A percentile compares a stretch with the other conserved stretches of the same genome.
These are phyloP conservation scores for Daedaleopsis sinensis DNA, from an alignment of 768 basidiomycete genomes.

Conservation along the genomic window DNA sequence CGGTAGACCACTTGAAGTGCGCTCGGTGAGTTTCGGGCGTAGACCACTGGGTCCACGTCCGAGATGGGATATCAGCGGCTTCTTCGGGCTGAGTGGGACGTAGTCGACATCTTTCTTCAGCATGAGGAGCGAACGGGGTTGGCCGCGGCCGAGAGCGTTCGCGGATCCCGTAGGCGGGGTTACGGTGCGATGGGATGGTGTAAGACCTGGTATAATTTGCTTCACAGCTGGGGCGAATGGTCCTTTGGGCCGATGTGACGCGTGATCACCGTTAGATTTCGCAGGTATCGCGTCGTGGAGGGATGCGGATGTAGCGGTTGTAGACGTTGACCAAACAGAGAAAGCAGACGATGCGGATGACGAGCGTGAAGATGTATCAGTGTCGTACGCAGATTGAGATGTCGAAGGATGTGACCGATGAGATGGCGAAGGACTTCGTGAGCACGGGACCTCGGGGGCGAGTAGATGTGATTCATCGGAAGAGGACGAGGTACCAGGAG, in stretches of 20 bases:
- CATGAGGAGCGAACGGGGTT: constrained; percentile 62
- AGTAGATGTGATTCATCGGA: constrained; percentile 21
- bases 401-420: constrained; percentile 29
- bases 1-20: constrained; percentile 8
- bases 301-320: constrained; percentile 18
- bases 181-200: constrained; percentile 20
- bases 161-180: constrained; percentile 20
- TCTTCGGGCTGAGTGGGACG: constrained; percentile 72
- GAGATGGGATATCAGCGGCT: constrained; percentile 39
- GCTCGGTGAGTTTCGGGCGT: constrained; percentile 13
- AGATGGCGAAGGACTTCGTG: constrained; percentile 30
- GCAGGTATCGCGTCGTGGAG: constrained; percentile 7
- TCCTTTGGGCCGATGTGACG: constrained; percentile 29
- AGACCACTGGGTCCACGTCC: constrained; percentile 32
- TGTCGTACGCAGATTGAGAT: constrained; percentile 8
- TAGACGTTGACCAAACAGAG: constrained; percentile 21
- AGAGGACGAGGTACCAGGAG: constrained; percentile 20
- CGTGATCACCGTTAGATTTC: neutral
- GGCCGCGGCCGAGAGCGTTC: constrained; percentile 27
- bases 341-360: constrained; percentile 22
- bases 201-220: constrained; percentile 15
- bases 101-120: constrained; percentile 74
- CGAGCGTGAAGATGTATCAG: constrained; percentile 12
- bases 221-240: constrained; percentile 1
- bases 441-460: constrained; percentile 17